Evolutionary conservation across 2,329 filamentous ascomycete species (phyloP).

Genomic region (Pseudocercospora fuligena): DNA sequence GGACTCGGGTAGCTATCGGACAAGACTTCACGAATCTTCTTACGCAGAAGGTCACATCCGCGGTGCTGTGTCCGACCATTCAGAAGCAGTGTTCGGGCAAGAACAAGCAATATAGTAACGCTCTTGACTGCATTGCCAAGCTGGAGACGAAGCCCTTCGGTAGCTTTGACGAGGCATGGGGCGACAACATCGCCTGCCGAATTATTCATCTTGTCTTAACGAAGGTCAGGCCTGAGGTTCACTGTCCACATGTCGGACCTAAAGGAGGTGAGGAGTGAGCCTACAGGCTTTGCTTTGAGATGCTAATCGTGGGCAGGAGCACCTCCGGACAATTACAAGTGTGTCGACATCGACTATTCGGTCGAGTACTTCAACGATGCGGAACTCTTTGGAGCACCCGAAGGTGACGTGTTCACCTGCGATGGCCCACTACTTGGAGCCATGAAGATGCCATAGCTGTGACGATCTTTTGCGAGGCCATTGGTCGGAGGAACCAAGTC

Average conservation of each 20-base stretch:
- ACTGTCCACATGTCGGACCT: constrained; percentile 40
- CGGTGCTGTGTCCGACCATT: constrained; percentile 38
- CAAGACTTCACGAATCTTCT: constrained; percentile 33
- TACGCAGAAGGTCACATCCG: constrained; percentile 36
- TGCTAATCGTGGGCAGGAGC: background rate
- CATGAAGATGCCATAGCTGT: background rate
- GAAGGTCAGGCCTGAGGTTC: constrained; percentile 34
- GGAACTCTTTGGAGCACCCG: constrained; percentile 27
- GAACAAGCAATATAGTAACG: constrained; percentile 45
- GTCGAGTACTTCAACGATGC: constrained; percentile 37
- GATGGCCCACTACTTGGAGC: constrained; percentile 13
- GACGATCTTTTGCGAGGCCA: background rate
- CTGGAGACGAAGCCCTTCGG: constrained; percentile 46
- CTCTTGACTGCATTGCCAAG: constrained; percentile 40
- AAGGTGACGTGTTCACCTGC: constrained; percentile 28
- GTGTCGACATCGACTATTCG: constrained; percentile 36
- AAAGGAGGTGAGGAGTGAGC: constrained; percentile 24
- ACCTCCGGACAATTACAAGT: constrained; percentile 32
- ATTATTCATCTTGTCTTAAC: constrained; percentile 49
- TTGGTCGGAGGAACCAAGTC: too few species aligned
- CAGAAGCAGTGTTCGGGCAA: constrained; percentile 44
- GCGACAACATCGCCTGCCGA: constrained; percentile 51
- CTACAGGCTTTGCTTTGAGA: background rate
- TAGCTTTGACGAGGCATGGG: constrained; percentile 50
- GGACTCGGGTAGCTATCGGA: constrained; percentile 39